Conservation (phyloP, 139 green algal genomes). For the Dunaliella sp. region DNA sequence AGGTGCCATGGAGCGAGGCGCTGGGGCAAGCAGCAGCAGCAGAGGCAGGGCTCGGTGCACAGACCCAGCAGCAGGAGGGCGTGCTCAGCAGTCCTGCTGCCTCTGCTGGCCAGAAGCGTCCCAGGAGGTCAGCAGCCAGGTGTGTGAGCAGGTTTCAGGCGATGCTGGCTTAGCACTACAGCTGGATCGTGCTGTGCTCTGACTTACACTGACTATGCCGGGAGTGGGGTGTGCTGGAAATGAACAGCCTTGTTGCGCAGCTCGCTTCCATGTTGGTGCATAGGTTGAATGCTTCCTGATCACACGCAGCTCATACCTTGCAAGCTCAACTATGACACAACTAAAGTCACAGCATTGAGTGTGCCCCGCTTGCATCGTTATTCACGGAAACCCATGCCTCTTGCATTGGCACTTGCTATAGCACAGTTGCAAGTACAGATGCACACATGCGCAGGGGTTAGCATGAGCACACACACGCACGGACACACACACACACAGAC, state of each 20-base stretch:
- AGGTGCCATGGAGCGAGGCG: not conserved
- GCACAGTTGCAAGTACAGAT: no score
- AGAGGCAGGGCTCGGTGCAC: not conserved
- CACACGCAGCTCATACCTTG: not conserved
- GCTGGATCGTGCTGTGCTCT: not conserved
- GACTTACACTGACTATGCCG: no score
- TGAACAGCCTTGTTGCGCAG: not conserved
- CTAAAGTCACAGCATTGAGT: no score
- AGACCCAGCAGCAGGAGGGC: no score
- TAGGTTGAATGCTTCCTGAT: not conserved
- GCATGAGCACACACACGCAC: not conserved
- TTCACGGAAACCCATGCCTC: no score
- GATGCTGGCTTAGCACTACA: not conserved
- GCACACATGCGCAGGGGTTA: no score
- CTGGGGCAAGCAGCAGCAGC: not conserved
- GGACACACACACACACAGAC: not conserved
- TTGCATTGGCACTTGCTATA: no score
- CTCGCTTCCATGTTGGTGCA: not conserved
- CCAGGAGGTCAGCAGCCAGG: not conserved
- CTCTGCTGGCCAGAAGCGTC: not conserved
- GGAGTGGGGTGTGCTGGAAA: no score
- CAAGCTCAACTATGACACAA: no score
- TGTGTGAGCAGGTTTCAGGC: no score
- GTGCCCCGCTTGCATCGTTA: no score
- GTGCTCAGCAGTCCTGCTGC: not conserved